Evolutionary conservation across 1,139 yeast genomes (phyloP), one percentile per base, ranked within the genome.

Genomic region (Schizosaccharomyces versatilis): DNA sequence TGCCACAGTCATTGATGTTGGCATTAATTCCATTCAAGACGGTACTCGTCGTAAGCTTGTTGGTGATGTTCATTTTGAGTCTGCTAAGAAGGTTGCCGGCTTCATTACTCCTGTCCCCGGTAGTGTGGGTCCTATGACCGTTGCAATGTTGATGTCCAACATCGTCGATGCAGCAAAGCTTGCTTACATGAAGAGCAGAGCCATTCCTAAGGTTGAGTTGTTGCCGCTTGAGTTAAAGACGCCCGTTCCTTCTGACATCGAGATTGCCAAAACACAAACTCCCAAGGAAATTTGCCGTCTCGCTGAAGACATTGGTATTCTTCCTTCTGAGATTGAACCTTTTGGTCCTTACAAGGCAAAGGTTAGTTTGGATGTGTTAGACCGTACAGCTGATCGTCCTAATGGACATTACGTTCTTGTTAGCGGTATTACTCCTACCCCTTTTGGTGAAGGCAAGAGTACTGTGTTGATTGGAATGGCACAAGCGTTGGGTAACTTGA

Each of bases 71-170:
- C 95, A 88, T 60, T 86, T 76, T 63, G 80, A 73, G 54, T 70
- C 78, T 36, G 85, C 85, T 56, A 65, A 74, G 53, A 71, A 76
- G 56, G 77, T 75, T 59, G 95, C 94, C 38, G 73, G 81, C 41
- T 73, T 75, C 64, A 76, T 90, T 65, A 90, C 98, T 32, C 98
- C 98, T 36, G 99, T 90, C 57, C 99, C 98, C 54, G 99, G 99
- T 66, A 98, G 98, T 61, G 98, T 90, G 58, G 98, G 98, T 55
- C 99, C 98, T 63, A 90, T 90, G 97, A 90, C 99, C n/a, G 97
- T 90, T 54, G 97, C 97, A 54, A 84, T 86, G 83, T 76, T 90
- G 58, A 77, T 88, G 68, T 83, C 83, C 65, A 90, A 90, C 67
- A 95, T 88, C 39, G 76, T 84, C 48, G 71, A 75, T 58, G 85